Base-by-base conservation (phyloP, 805 yeast species). In the Tetrapisispora arboricola region DNA sequence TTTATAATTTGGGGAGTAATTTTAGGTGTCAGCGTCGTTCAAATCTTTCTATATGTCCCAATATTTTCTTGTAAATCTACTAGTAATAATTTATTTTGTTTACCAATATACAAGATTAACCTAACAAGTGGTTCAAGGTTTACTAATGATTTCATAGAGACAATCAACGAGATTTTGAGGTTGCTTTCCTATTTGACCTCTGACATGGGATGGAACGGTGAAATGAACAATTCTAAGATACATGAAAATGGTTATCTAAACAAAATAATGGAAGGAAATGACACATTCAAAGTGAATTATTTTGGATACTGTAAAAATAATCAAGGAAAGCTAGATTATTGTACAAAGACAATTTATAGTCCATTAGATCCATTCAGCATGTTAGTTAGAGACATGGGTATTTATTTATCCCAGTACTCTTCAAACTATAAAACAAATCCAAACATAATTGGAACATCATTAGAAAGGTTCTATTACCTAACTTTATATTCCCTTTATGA, bases 321-420 rank as follows among this genome's bases (percentile, higher is more conserved):
- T 26, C 37, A 31, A 5, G 26, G 25, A 17, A 29, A 40, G 18
- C 46, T 46, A 15, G 37, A 34, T 11, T 54, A 56, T 32, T 59
- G 64, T 32, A 45, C 43, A 9, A 39, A 34, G 1, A 53, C 48
- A 42, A 44, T 40, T 10, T 41, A 45, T 29, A 34, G 43, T 21
- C 61, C 61, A 10, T 44, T 57, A 48, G 59, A 59, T 38, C 47
- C 55, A 4, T 33, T 58, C 30, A 45, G 55, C 5, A 42, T 53
- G 19, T 31, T 59, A n/a, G 46, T 52, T 4, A 48, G 55, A 39
- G 64, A 59, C 39, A 43, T 59, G 15, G 64, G 64, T 6, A 44
- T 55, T 17, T 60, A 57, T 44, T 39, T 59, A 25, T 58, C 57
- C 3, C 42, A 41, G 31, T 25, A 53, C 3, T 53, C 61, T 0